phyloP scores from a whole-genome alignment of 2,329 filamentous ascomycete species.

The Chrysoporthe cubensis region DNA sequence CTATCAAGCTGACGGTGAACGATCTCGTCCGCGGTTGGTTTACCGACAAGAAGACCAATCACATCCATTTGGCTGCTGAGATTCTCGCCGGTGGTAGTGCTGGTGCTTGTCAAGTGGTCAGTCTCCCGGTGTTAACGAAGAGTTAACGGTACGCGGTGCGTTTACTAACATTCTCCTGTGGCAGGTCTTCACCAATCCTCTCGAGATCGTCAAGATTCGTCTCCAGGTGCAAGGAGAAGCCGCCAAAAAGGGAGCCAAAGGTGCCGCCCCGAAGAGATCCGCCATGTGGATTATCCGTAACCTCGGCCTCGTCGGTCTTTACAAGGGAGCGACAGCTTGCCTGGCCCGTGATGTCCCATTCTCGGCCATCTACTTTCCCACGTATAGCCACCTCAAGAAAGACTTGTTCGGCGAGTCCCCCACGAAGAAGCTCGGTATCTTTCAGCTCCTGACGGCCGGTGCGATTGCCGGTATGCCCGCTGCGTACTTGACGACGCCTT shows the following conservation, averaged over 20 bases:
- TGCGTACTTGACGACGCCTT: slow-evolving; percentile 94
- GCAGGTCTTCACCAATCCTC: slow-evolving; percentile 93
- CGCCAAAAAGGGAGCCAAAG: slow-evolving; percentile 74
- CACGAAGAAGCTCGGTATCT: slow-evolving; percentile 83
- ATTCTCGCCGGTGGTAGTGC: slow-evolving; percentile 86
- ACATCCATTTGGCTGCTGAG: slow-evolving; percentile 74
- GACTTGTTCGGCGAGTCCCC: slow-evolving; percentile 90
- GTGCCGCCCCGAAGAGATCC: slow-evolving; percentile 74
- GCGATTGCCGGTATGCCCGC: slow-evolving; percentile 93
- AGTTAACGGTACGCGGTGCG: neutral
- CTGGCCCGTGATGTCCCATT: slow-evolving; percentile 95
- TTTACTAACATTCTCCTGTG: slow-evolving; percentile 20
- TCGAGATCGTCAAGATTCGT: slow-evolving; percentile 99
- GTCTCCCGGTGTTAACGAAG: slow-evolving; percentile 43
- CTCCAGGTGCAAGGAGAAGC: slow-evolving; percentile 97
- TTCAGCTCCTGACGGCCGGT: slow-evolving; percentile 91
- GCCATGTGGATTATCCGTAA: slow-evolving; percentile 98
- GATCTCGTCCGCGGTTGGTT: slow-evolving; percentile 82
- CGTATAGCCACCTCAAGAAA: slow-evolving; percentile 91
- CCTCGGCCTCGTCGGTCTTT: slow-evolving; percentile 88
- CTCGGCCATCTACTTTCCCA: slow-evolving; percentile 98
- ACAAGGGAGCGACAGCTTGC: slow-evolving; percentile 95
- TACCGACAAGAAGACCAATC: slow-evolving; percentile 72
- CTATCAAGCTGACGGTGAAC: slow-evolving; percentile 98
- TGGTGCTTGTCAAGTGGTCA: slow-evolving; percentile 93